These are phyloP conservation scores for Xylaria multiplex DNA, from an alignment of 2,329 filamentous ascomycete species.

Conservation along the genomic window DNA sequence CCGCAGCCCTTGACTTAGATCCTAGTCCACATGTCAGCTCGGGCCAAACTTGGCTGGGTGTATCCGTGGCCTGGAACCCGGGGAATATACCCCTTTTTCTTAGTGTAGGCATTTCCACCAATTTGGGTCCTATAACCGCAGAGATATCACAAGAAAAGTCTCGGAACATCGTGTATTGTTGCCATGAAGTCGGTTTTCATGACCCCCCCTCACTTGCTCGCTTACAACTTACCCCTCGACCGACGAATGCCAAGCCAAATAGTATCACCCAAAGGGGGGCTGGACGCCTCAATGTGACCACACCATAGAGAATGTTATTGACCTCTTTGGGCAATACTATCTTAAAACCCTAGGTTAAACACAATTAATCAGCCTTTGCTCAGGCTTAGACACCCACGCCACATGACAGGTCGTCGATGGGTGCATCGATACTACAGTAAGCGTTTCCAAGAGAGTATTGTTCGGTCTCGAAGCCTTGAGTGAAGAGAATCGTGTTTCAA, in stretches of 20 bases:
- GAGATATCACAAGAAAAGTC: neutral
- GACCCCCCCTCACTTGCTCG: conserved; percentile 5
- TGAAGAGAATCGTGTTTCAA: conserved; percentile 12
- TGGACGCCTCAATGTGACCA: conserved; percentile 20
- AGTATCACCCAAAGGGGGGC: conserved; percentile 20
- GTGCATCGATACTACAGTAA: conserved; percentile 12
- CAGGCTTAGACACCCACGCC: conserved; percentile 31
- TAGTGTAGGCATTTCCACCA: neutral
- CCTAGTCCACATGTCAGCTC: conserved; percentile 19
- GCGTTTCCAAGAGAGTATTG: neutral
- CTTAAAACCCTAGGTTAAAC: neutral
- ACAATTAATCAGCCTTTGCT: conserved; percentile 32
- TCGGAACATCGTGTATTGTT: conserved; percentile 13
- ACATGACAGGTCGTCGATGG: conserved; percentile 25
- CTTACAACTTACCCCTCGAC: conserved; percentile 3
- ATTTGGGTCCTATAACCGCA: conserved; percentile 5
- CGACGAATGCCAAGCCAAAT: conserved; percentile 27
- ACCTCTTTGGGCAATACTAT: conserved; percentile 25
- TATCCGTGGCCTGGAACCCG: conserved; percentile 18
- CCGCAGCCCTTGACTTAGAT: conserved; percentile 18
- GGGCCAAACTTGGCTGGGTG: neutral
- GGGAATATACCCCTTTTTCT: conserved; percentile 8
- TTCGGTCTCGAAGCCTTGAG: conserved; percentile 9
- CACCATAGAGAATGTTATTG: conserved; percentile 10
- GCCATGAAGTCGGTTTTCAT: conserved; percentile 15